Conservation (phyloP, 345 rosid genomes). For the Laguncularia racemosa region DNA sequence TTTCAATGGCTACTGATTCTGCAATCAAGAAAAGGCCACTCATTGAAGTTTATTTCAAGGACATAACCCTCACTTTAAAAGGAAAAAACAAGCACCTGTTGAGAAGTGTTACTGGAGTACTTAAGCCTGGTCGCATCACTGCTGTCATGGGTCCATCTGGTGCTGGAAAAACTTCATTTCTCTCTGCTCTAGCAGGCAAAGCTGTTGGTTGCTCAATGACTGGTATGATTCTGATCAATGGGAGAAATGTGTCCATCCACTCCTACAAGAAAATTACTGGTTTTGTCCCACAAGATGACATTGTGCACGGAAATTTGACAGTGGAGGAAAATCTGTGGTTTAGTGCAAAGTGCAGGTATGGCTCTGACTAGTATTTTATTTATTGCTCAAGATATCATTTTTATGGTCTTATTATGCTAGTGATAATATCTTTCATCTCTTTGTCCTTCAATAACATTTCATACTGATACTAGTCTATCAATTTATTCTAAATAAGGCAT, state of each 20-base stretch:
- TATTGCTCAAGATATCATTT: neutral
- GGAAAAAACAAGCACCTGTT: slow-evolving; percentile 57
- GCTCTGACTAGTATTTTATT: neutral
- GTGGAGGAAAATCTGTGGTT: slow-evolving; percentile 97
- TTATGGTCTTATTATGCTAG: too few species aligned
- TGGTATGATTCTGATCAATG: slow-evolving; percentile 74
- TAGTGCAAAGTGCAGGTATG: slow-evolving; percentile 79
- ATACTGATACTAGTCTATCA: too few species aligned
- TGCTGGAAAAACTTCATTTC: slow-evolving; percentile 93
- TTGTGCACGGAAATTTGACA: slow-evolving; percentile 93
- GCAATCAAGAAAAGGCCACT: slow-evolving; percentile 60
- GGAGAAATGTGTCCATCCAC: slow-evolving; percentile 59
- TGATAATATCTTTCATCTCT: too few species aligned
- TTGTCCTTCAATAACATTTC: too few species aligned
- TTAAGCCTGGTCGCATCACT: slow-evolving; percentile 74
- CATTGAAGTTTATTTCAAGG: slow-evolving; percentile 68
- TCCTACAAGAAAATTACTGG: slow-evolving; percentile 82
- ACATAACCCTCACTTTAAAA: slow-evolving; percentile 74
- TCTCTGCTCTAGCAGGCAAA: slow-evolving; percentile 84
- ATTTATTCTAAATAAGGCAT: too few species aligned
- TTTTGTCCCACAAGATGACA: slow-evolving; percentile 92
- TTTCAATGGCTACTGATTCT: slow-evolving; percentile 50
- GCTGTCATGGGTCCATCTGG: slow-evolving; percentile 99
- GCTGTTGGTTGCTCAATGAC: slow-evolving; percentile 61
- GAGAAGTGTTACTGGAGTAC: slow-evolving; percentile 73